Conservation (phyloP, 768 basidiomycete species). For the Pisolithus marmoratus region DNA sequence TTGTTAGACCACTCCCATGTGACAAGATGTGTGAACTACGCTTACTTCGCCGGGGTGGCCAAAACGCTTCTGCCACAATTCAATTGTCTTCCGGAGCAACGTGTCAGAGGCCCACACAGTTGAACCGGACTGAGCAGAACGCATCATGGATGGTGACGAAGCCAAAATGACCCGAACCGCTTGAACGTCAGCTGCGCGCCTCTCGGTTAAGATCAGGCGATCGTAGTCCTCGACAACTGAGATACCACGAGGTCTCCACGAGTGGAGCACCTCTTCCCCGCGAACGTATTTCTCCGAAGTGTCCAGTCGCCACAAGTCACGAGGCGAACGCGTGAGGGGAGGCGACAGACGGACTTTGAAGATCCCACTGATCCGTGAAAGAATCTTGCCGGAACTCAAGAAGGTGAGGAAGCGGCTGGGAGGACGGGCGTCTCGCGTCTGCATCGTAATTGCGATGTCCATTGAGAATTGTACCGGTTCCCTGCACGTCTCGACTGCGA, state of each 20-base stretch:
- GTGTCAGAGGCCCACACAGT: constrained; percentile 60
- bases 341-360: constrained; percentile 81
- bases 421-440: constrained; percentile 77
- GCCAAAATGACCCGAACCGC: constrained; percentile 76
- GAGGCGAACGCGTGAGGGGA: constrained; percentile 77
- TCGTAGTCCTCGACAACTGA: constrained; percentile 85
- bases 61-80: constrained; percentile 81
- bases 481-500: constrained; percentile 77
- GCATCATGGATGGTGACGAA: constrained; percentile 39
- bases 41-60: constrained; percentile 71
- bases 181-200: constrained; percentile 82
- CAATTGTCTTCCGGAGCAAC: constrained; percentile 59
- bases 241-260: constrained; percentile 86
- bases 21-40: constrained; percentile 17
- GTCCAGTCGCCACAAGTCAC: constrained; percentile 92
- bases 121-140: constrained; percentile 45
- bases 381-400: constrained; percentile 70
- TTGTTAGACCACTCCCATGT: constrained; percentile 8
- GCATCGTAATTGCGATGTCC: constrained; percentile 82
- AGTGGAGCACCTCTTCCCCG: constrained; percentile 78
- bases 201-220: constrained; percentile 65
- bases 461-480: constrained; percentile 86
- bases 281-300: constrained; percentile 93
- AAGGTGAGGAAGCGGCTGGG: constrained; percentile 74
- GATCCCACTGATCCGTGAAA: constrained; percentile 75